Evolutionary conservation across 768 basidiomycete genomes (phyloP).

Genomic region (Boletus rufocinnamomeus): DNA sequence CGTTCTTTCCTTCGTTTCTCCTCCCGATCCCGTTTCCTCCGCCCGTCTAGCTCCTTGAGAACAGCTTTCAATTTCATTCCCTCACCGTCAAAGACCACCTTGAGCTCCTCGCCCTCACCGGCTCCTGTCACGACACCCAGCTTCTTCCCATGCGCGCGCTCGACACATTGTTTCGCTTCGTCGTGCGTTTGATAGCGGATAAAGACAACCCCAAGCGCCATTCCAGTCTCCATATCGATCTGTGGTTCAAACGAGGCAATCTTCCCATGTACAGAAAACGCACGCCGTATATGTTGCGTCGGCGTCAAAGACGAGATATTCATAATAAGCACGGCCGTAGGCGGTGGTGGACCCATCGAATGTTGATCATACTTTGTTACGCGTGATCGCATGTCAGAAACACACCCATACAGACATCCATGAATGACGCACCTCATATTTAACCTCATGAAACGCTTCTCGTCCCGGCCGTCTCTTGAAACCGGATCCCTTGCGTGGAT

Average conservation of each 20-base stretch:
- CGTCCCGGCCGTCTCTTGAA: constrained; percentile 36
- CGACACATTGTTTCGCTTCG: constrained; percentile 68
- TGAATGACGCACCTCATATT: constrained; percentile 55
- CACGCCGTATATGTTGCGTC: constrained; percentile 59
- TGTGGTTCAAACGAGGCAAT: constrained; percentile 73
- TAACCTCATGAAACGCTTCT: constrained; percentile 45
- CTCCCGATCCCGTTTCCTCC: constrained; percentile 48
- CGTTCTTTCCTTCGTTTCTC: constrained; percentile 48
- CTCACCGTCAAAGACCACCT: constrained; percentile 80
- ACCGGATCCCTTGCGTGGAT: constrained; percentile 55
- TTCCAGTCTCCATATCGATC: constrained; percentile 78
- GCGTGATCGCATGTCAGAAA: constrained; percentile 8
- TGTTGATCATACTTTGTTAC: constrained; percentile 66
- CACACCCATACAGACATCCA: background rate
- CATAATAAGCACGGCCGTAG: constrained; percentile 70
- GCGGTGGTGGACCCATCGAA: constrained; percentile 72
- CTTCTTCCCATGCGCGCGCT: constrained; percentile 65
- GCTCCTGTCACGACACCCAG: constrained; percentile 48
- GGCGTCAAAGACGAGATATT: constrained; percentile 74
- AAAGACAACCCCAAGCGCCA: constrained; percentile 77
- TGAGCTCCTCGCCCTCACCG: constrained; percentile 59
- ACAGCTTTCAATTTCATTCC: constrained; percentile 63
- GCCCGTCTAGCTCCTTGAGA: constrained; percentile 61
- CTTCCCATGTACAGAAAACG: constrained; percentile 63
- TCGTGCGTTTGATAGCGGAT: constrained; percentile 66